Base-by-base conservation (phyloP, 768 basidiomycete species). In the Leccinum disarticulatum region DNA sequence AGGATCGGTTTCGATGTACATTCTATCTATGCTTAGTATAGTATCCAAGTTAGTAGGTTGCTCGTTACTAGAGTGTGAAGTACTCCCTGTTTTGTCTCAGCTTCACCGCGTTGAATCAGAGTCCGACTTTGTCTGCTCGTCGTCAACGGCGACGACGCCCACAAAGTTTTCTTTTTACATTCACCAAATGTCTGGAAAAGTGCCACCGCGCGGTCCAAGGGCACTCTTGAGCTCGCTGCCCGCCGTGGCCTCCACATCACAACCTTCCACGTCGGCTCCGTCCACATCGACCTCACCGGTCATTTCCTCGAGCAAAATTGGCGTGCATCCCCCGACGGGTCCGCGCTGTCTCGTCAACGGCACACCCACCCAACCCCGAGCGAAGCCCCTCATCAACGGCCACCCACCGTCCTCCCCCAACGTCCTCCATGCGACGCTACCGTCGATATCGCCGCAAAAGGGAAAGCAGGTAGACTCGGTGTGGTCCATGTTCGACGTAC, bases 151-250 rank as follows among this genome's bases (percentile, higher is more conserved):
- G 69, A 53, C 69, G 67, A 58, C 67, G 55, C 9, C 41, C 41
- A 59, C 61, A 0, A 11, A 49, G 19, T 62, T 15, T 55, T 36
- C 19, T n/a, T 35, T 30, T 54, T 2, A 25, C 19, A 56, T 57
- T 41, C 14, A 56, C 54, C 22, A 41, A 41, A 64, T 91, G 89
- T 89, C 88, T 74, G 87, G 88, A 70, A 90, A 87, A 77, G 85
- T 83, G 54, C 89, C 89, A 66, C 89, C 89, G 64, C 82, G 79
- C 64, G 89, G 88, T 57, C 89, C 89, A 50, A 77, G 89, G 61
- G 89, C 89, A 49, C 78, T 91, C 60, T 68, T 84, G 61, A 83
- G 82, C 59, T 74, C 80, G 41, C 65, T 77, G 11, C 77, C 76
- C 54, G 70, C 76, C 31, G 57, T 61, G 13, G 53, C 75, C 17